Evolutionary conservation across 1,284 basidiomycete genomes (phyloP).

Genomic region (Tetrapyrgos nigripes): DNA sequence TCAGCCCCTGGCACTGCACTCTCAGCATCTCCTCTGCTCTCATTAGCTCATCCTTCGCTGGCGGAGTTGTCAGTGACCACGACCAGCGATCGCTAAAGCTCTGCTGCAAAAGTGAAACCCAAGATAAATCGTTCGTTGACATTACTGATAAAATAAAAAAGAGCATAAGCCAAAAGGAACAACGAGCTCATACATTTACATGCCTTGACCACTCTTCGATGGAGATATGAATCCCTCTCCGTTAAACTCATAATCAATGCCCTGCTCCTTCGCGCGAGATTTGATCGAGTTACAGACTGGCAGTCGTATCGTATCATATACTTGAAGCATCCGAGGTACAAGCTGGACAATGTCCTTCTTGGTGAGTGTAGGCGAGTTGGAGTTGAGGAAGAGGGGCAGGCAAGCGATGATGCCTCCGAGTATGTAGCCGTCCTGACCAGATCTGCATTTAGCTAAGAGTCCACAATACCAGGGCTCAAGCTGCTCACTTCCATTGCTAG

Average conservation of each 20-base stretch:
- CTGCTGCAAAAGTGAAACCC: background rate
- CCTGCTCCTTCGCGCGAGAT: constrained; percentile 21
- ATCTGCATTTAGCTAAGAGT: too few species aligned
- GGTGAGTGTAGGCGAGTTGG: background rate
- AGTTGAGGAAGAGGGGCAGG: constrained; percentile 7
- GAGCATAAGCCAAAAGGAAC: background rate
- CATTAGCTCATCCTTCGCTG: background rate
- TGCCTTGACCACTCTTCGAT: constrained; percentile 1
- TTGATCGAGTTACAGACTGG: constrained; percentile 24
- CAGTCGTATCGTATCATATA: constrained; percentile 23
- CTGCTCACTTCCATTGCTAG: constrained; percentile 38
- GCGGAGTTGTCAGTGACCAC: background rate
- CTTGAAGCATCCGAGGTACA: constrained; percentile 14
- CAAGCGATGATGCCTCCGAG: constrained; percentile 19
- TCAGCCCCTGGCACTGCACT: background rate
- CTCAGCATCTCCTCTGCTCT: background rate
- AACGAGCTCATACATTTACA: constrained; percentile 1
- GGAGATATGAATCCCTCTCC: constrained; percentile 5
- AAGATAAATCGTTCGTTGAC: background rate
- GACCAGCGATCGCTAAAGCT: constrained; percentile 1
- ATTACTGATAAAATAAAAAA: background rate
- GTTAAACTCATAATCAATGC: constrained; percentile 20
- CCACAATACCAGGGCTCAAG: background rate
- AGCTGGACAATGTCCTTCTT: background rate
- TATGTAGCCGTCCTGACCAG: constrained; percentile 25